Evolutionary conservation across 108 stramenopile genomes (phyloP).

Genomic region (Nannochloropsis salina): DNA sequence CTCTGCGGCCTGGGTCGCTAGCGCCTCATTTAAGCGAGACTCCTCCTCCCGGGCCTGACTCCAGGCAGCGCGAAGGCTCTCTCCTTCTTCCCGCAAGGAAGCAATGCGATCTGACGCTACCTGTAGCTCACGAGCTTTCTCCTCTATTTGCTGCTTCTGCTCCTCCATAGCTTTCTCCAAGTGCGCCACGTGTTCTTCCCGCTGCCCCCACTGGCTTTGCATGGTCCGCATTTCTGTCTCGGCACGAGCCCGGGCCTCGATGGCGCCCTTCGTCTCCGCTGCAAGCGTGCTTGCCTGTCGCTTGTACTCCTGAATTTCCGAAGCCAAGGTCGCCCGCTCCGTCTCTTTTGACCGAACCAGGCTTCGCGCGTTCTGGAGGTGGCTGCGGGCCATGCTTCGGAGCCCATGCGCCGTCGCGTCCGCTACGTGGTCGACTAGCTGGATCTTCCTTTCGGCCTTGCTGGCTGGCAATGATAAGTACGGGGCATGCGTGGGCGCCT

Average conservation of each 20-base stretch:
- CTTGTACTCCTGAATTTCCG: neutral
- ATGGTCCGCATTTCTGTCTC: neutral
- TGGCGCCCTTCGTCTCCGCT: neutral
- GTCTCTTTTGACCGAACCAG: neutral
- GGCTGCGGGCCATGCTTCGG: neutral
- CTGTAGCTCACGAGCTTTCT: neutral
- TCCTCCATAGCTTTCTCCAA: neutral
- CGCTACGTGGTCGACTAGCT: neutral
- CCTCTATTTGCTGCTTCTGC: neutral
- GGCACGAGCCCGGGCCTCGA: neutral
- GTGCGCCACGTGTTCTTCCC: neutral
- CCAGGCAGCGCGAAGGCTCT: neutral
- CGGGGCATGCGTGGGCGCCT: too few relatives aligned
- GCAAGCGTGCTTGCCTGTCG: neutral
- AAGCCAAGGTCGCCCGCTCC: neutral
- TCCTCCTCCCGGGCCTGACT: neutral
- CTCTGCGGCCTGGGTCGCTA: neutral
- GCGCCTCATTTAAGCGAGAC: neutral
- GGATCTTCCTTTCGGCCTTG: neutral
- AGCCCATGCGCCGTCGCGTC: neutral
- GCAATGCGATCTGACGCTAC: neutral
- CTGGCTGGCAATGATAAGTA: too few relatives aligned
- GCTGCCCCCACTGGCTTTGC: neutral
- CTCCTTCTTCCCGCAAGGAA: neutral
- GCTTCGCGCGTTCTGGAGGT: neutral